phyloP scores from a whole-genome alignment of 352 stramenopile genomes.

The Phytophthora macrochlamydospora region DNA sequence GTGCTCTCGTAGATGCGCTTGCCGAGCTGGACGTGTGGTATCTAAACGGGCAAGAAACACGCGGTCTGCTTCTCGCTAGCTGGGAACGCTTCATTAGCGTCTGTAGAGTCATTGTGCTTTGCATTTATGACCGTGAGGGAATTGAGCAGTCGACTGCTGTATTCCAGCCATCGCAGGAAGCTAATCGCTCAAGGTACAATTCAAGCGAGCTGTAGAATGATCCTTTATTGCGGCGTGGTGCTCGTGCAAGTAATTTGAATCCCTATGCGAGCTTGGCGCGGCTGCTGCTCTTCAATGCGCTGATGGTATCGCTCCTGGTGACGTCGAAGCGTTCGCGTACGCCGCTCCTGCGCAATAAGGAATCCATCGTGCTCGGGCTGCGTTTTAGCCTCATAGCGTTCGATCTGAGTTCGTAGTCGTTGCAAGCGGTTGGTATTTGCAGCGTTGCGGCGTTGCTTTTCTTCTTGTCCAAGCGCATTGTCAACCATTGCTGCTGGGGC shows the following conservation, averaged over 20 bases:
- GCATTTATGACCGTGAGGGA: constrained; percentile 50
- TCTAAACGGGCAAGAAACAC: constrained; percentile 65
- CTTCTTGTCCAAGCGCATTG: constrained; percentile 50
- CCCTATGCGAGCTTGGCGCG: constrained; percentile 17
- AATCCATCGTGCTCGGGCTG: constrained; percentile 29
- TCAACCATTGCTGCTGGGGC: constrained; percentile 1
- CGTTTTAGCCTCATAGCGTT: constrained; percentile 39
- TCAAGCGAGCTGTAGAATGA: constrained; percentile 10
- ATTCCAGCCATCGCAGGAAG: constrained; percentile 8
- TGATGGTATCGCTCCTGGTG: constrained; percentile 50
- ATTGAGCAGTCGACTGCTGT: background rate
- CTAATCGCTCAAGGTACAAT: constrained; percentile 8
- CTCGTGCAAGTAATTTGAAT: constrained; percentile 8
- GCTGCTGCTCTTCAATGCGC: constrained; percentile 39
- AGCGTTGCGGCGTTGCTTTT: constrained; percentile 47
- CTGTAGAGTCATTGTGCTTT: constrained; percentile 51
- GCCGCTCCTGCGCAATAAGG: constrained; percentile 39
- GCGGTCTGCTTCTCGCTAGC: constrained; percentile 56
- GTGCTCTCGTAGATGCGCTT: constrained; percentile 71
- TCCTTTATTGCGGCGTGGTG: background rate
- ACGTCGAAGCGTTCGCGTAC: constrained; percentile 40
- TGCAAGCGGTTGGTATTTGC: constrained; percentile 45
- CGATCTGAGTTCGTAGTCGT: constrained; percentile 43
- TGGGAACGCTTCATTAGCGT: constrained; percentile 81
- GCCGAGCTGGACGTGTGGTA: constrained; percentile 76